A percentile compares a stretch with the other conserved stretches of the same genome.
These are phyloP conservation scores for Butyriboletus appendiculatus DNA, from an alignment of 1,284 basidiomycete species.

Conservation along the genomic window DNA sequence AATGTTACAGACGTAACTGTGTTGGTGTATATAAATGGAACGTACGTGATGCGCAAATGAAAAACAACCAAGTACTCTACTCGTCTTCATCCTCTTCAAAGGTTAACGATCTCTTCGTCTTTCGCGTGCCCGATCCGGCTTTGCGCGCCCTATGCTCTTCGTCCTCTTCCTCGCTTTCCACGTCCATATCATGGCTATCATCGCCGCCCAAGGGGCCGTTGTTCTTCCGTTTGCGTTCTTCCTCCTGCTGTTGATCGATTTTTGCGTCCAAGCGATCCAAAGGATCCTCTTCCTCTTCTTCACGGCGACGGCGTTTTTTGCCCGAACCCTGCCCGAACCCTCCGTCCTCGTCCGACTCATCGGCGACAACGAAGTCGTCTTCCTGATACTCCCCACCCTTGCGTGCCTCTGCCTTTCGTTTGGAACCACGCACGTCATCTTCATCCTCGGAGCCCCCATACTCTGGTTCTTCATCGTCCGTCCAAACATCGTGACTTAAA, in stretches of 20 bases:
- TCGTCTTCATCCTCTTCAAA: slow-evolving; percentile 60
- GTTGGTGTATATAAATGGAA: slow-evolving; percentile 4
- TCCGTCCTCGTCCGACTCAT: slow-evolving; percentile 68
- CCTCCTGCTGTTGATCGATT: slow-evolving; percentile 50
- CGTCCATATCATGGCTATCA: slow-evolving; percentile 59
- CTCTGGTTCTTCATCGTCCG: slow-evolving; percentile 62
- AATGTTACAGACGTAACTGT: slow-evolving; percentile 38
- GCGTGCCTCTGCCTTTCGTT: slow-evolving; percentile 44
- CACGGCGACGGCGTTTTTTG: slow-evolving; percentile 43
- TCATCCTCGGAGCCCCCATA: slow-evolving; percentile 52
- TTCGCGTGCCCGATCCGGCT: slow-evolving; percentile 47
- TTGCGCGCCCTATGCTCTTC: slow-evolving; percentile 64
- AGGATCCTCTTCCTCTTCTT: slow-evolving; percentile 54
- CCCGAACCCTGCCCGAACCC: slow-evolving; percentile 37
- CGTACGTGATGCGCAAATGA: neutral
- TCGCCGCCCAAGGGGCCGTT: slow-evolving; percentile 33
- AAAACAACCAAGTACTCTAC: slow-evolving; percentile 6
- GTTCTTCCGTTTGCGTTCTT: slow-evolving; percentile 39
- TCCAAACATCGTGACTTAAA: slow-evolving; percentile 51
- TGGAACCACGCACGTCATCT: slow-evolving; percentile 42
- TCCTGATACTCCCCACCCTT: slow-evolving; percentile 69
- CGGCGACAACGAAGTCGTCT: slow-evolving; percentile 81
- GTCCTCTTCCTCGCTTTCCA: slow-evolving; percentile 73
- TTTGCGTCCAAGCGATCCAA: slow-evolving; percentile 71
- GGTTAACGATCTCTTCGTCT: slow-evolving; percentile 52